phyloP scores from a whole-genome alignment of 169 alveolate species.

The Cyclospora cayetanensis region DNA sequence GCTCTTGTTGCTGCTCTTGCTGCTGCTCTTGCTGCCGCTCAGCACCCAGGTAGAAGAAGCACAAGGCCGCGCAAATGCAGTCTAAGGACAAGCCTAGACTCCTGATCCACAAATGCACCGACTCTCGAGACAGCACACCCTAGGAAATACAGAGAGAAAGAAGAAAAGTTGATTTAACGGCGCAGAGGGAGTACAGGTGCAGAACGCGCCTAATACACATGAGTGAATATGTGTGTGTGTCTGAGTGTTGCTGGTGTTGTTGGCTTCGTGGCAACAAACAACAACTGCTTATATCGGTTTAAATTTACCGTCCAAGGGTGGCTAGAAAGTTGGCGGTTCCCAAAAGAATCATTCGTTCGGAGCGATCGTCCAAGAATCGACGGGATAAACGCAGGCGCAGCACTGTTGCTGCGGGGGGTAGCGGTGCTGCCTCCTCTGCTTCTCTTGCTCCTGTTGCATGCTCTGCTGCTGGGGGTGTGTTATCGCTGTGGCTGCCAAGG shows the following conservation, averaged over 20 bases:
- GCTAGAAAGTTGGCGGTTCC: not conserved
- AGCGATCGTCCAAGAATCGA: not conserved
- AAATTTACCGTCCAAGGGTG: not conserved
- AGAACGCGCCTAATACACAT: too few relatives aligned
- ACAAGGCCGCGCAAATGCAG: not conserved
- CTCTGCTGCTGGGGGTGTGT: not conserved
- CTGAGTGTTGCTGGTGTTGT: too few relatives aligned
- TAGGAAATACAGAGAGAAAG: too few relatives aligned
- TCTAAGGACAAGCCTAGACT: not conserved
- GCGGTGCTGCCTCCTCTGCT: not conserved
- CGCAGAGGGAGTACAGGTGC: too few relatives aligned
- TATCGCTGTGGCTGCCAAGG: not conserved
- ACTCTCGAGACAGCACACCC: not conserved
- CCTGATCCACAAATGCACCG: not conserved
- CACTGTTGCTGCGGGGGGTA: too few relatives aligned
- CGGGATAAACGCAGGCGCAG: not conserved
- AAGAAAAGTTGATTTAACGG: too few relatives aligned
- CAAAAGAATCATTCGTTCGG: not conserved
- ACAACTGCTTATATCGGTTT: too few relatives aligned
- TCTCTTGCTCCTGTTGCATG: not conserved
- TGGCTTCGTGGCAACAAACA: too few relatives aligned
- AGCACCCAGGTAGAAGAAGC: not conserved
- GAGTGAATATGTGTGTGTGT: too few relatives aligned
- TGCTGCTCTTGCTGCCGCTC: constrained; percentile 30
- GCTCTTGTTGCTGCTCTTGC: constrained; percentile 31